Evolutionary conservation across 1,139 yeast genomes (phyloP), one percentile per base, ranked within the genome.

Genomic region (Pneumocystis sp.): DNA sequence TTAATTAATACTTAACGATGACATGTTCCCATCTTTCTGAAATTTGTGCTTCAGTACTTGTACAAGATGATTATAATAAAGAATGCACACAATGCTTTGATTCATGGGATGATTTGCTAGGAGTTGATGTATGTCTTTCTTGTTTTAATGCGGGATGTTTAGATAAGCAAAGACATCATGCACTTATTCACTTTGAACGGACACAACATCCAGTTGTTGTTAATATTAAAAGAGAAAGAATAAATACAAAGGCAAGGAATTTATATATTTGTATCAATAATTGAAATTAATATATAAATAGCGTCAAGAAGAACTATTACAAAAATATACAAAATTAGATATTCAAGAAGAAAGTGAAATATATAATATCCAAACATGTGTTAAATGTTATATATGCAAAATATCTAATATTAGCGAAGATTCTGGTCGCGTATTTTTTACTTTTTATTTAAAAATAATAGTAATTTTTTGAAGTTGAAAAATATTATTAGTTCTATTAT

Each of bases 81-180:
- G 95, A 89, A 68, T 89, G 96, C 71, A 85, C 86, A 79, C 88
- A 81, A 76, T 84, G 87, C 64, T 89, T 87, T 72, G 91, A 85
- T 69, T 85, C 88, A 0, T 35, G 72, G 31, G 86, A 84, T 67
- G 84, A 85, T 64, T 74, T 74, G 0, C 70, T 75, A 12, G 96
- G 96, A 0, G 73, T 89, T 29, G 95, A 87, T 72, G 84, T 89
- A 34, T 89, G 96, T 69, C 78, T 89, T 66, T 72, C 76, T 12
- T 84, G 95, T 67, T 87, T 80, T 73, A 81, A 81, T 65, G 84
- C 90, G 0, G 86, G 85, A 65, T 84, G 93, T 63, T 77, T 80
- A 0, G 75, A 74, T 57, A 75, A 76, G 65, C 79, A 77, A 29
- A 76, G 80, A 64, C 78, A 83, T 68, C 84, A 82, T 69, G 87